Conservation (phyloP, 177 flowering plant species). For the Vitis hybrid region DNA sequence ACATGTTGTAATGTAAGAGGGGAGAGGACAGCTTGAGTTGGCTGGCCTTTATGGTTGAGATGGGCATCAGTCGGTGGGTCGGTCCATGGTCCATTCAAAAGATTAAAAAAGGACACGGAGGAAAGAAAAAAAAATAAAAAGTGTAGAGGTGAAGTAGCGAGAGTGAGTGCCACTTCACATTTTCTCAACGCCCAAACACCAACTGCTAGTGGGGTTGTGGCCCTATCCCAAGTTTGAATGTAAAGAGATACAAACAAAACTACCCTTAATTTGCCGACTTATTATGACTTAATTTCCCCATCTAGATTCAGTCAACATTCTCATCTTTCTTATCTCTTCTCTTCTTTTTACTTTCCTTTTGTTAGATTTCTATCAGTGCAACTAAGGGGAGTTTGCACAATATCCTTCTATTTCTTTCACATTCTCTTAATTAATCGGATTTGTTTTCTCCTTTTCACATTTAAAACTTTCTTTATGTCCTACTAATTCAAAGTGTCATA, state of each 20-base stretch:
- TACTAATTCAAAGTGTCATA: too few relatives aligned
- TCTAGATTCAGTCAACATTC: slow-evolving; percentile 17
- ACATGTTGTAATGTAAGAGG: neutral
- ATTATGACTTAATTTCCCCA: slow-evolving; percentile 1
- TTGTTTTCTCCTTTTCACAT: too few relatives aligned
- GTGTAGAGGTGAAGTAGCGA: neutral
- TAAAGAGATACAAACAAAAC: slow-evolving; percentile 2
- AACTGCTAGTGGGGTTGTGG: slow-evolving; percentile 8
- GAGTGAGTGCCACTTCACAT: slow-evolving; percentile 22
- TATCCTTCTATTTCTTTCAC: too few relatives aligned
- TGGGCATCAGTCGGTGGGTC: slow-evolving; percentile 25
- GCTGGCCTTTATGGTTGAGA: slow-evolving; percentile 18
- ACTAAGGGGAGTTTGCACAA: too few relatives aligned
- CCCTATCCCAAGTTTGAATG: slow-evolving; percentile 4
- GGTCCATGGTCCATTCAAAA: slow-evolving; percentile 12
- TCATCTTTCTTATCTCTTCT: slow-evolving; percentile 5
- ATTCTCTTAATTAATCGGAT: too few relatives aligned
- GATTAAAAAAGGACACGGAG: neutral
- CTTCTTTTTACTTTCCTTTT: neutral
- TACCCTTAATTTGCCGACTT: slow-evolving; percentile 18
- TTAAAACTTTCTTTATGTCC: too few relatives aligned
- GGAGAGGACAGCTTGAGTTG: slow-evolving; percentile 15
- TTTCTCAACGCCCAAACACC: neutral
- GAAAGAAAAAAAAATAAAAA: neutral
- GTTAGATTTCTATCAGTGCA: neutral